Evolutionary conservation across 2,329 filamentous ascomycete genomes (phyloP).

Genomic region (Alternaria ethzedia): DNA sequence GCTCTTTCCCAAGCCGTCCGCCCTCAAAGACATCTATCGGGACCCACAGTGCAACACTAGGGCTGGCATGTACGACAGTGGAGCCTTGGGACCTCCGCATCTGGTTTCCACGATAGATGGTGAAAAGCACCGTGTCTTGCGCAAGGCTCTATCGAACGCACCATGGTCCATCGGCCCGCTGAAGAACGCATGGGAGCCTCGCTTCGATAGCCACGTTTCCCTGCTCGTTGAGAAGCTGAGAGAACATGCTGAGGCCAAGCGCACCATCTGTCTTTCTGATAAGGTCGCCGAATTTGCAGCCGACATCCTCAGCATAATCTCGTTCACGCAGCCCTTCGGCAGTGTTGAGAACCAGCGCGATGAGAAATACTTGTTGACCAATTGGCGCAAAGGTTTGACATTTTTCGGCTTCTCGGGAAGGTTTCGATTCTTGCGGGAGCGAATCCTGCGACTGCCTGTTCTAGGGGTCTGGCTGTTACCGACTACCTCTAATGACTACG

Average conservation of each 20-base stretch:
- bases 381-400: conserved; percentile 47
- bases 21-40: conserved; percentile 52
- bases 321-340: conserved; percentile 48
- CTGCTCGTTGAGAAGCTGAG: conserved; percentile 45
- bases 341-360: conserved; percentile 50
- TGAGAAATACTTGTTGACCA: conserved; percentile 44
- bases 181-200: conserved; percentile 49
- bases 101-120: conserved; percentile 45
- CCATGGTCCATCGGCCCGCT: conserved; percentile 49
- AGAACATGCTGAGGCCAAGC: conserved; percentile 30
- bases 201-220: conserved; percentile 46
- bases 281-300: conserved; percentile 52
- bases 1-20: conserved; percentile 44
- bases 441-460: conserved; percentile 35
- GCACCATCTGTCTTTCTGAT: conserved; percentile 43
- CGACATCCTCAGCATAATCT: conserved; percentile 52
- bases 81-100: conserved; percentile 45
- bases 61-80: conserved; percentile 43
- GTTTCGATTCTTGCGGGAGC: conserved; percentile 45
- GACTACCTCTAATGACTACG: conserved; percentile 31
- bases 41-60: conserved; percentile 48
- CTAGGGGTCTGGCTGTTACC: conserved; percentile 42
- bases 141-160: conserved; percentile 47
- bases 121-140: conserved; percentile 42
- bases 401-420: conserved; percentile 49